Conservation (phyloP, 1,284 basidiomycete species). For the Austroboletus niveus region DNA sequence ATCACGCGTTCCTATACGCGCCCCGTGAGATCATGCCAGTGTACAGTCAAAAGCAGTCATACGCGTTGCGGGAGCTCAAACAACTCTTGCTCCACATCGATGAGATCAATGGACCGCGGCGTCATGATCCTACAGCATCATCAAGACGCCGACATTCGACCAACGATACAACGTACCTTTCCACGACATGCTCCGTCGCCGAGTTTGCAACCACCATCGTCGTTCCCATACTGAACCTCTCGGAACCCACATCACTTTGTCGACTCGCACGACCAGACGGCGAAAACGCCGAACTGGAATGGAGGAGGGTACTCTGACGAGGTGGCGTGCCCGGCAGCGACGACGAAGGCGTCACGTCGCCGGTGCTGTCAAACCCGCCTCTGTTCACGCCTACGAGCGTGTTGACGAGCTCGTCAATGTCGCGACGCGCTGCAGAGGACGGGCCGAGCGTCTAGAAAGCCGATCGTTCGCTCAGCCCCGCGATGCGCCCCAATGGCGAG, state of each 20-base stretch:
- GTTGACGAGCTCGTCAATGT: slow-evolving; percentile 70
- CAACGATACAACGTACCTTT: slow-evolving; percentile 45
- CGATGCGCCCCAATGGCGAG: neutral
- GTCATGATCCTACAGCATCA: slow-evolving; percentile 50
- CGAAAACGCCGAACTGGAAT: slow-evolving; percentile 43
- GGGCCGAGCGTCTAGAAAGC: slow-evolving; percentile 29
- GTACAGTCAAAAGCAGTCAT: slow-evolving; percentile 8
- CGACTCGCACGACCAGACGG: slow-evolving; percentile 62
- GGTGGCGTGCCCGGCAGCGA: slow-evolving; percentile 73
- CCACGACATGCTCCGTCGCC: slow-evolving; percentile 63
- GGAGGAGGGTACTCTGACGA: slow-evolving; percentile 43
- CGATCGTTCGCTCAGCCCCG: neutral
- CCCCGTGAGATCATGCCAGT: neutral
- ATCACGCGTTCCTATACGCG: slow-evolving; percentile 72
- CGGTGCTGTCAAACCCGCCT: slow-evolving; percentile 43
- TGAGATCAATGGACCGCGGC: slow-evolving; percentile 66
- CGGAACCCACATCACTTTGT: slow-evolving; percentile 61
- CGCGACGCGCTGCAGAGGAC: slow-evolving; percentile 43
- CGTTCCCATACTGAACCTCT: slow-evolving; percentile 45
- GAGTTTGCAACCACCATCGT: slow-evolving; percentile 50
- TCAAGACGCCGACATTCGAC: neutral
- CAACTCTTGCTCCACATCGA: slow-evolving; percentile 85
- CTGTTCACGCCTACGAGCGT: slow-evolving; percentile 45
- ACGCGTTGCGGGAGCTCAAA: slow-evolving; percentile 90
- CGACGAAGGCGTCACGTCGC: slow-evolving; percentile 60